Percentiles rank a stretch among this genome's conserved stretches.
These are phyloP conservation scores for Lactarius sp. DNA, from an alignment of 768 basidiomycete genomes.

Conservation along the genomic window DNA sequence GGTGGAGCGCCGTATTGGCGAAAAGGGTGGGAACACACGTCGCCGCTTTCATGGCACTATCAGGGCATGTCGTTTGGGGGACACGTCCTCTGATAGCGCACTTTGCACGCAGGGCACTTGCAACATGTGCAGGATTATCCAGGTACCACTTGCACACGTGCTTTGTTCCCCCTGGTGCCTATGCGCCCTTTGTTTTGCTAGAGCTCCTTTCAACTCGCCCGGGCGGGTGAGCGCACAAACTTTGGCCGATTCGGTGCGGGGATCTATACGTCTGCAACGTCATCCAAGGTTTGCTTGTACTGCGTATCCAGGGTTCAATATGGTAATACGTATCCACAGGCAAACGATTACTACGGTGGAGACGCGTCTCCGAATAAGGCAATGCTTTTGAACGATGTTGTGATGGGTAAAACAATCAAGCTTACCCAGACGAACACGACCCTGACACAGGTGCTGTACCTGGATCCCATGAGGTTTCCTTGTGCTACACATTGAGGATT, in stretches of 20 bases:
- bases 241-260: slow-evolving; percentile 29
- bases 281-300: slow-evolving; percentile 26
- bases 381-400: slow-evolving; percentile 29
- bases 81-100: slow-evolving; percentile 13
- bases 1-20: slow-evolving; percentile 18
- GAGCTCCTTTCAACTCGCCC: slow-evolving; percentile 27
- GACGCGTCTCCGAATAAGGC: slow-evolving; percentile 22
- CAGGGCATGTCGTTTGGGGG: slow-evolving; percentile 28
- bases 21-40: slow-evolving; percentile 23
- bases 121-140: slow-evolving; percentile 28
- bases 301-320: not conserved
- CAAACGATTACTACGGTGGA: slow-evolving; percentile 27
- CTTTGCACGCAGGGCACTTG: slow-evolving; percentile 25
- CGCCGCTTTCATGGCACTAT: slow-evolving; percentile 31
- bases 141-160: slow-evolving; percentile 6
- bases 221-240: slow-evolving; percentile 21
- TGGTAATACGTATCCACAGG: slow-evolving; percentile 15
- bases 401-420: slow-evolving; percentile 27
- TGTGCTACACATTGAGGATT: not conserved
- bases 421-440: slow-evolving; percentile 9
- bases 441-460: slow-evolving; percentile 24
- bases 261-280: slow-evolving; percentile 31
- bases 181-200: not conserved
- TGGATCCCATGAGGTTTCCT: not conserved
- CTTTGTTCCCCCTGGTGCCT: too few species aligned